Evolutionary conservation across 441 rosid species (phyloP), one percentile per base, ranked within the genome.

Genomic region (Populus hybrid): DNA sequence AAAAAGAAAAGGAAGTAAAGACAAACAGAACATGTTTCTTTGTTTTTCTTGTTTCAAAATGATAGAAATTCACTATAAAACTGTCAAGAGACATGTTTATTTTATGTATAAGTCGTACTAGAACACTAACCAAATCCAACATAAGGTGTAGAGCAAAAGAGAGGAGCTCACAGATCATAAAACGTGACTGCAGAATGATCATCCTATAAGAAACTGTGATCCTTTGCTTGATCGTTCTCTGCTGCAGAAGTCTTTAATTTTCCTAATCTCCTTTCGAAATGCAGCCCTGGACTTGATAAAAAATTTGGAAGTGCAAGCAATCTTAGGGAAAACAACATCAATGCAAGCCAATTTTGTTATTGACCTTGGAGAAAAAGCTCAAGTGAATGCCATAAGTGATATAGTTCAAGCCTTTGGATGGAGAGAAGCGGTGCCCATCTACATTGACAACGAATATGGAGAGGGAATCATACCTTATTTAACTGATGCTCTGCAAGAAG

Each of bases 391-490:
- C 74, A 87, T 91, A 67, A 74, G 79, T 16, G 74, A 88, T 20
- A 69, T 93, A 10, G 70, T 91, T 23, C 65, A 88, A 69, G 63
- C 83, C 34, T 91, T 87, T 5, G 86, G 88, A 6, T 93, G 94
- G 94, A 84, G 83, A 82, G 86, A 91, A 83, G 97, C 30, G 0
- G 90, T 90, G 1, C 90, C 88, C 5, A 75, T 93, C 23, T 86
- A 88, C 59, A 77, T 80, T 0, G 88, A 85, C 80, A 85, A 86
- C 12, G 88, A 84, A 2, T 90, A 67, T 34, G 95, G 93, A 2
- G 81, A 82, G 70, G 88, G 83, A 11, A 6, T 89, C 66, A 75
- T 90, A 26, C 95, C 91, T 67, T 87, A 63, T 30, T 81, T 90
- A n/a, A 83, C 79, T 0, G 88, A 89, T 54, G 87, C 92, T 10